Base-by-base conservation (phyloP, 768 basidiomycete genomes). In the Mycena epipterygia region DNA sequence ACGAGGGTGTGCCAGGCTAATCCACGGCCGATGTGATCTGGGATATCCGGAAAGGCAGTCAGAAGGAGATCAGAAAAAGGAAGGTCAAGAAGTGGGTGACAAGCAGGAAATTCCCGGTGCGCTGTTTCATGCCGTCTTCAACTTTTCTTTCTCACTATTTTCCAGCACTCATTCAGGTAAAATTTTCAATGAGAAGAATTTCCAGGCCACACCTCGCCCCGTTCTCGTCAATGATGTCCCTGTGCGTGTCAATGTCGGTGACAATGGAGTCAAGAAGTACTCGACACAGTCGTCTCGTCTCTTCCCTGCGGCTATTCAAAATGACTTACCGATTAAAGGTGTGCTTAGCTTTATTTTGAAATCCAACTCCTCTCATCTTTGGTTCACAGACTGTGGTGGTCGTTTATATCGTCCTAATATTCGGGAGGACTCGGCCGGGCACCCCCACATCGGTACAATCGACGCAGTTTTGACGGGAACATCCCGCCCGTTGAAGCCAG, bases 271-370 rank as follows among this genome's bases (percentile, higher is more conserved):
- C 37, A 30, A 11, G 6, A 52, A 51, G 27, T 52, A 59, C 21
- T 17, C 55, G 8, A 25, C 64, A 0, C n/a, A 29, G 23, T 19
- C 58, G 55, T 66, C 64, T 0, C 4, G 59, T 27, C 56, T 66
- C 30, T 33, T 66, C 16, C 64, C 64, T 17, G 65, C 57, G 6
- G 65, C 49, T 0, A 41, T 67, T n/a, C 5, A 51, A 19, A 62
- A 62, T 21, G 52, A 62, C 23, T 68, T 60, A 4, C 67, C 60
- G 9, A 68, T 68, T 2, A 68, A 68, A 62, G 67, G 67, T 62
- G 30, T 1, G 13, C 27, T 27, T 19, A 19, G 11, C 42, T 17
- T 2, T 35, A 32, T 37, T 61, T n/a, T 23, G 9, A 13, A 16
- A 13, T 42, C 0, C 12, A 4, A 2, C 12, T 14, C 12, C 33